Conservation (phyloP, 78 protist species). For the Dictyostelium brefeldianum region DNA sequence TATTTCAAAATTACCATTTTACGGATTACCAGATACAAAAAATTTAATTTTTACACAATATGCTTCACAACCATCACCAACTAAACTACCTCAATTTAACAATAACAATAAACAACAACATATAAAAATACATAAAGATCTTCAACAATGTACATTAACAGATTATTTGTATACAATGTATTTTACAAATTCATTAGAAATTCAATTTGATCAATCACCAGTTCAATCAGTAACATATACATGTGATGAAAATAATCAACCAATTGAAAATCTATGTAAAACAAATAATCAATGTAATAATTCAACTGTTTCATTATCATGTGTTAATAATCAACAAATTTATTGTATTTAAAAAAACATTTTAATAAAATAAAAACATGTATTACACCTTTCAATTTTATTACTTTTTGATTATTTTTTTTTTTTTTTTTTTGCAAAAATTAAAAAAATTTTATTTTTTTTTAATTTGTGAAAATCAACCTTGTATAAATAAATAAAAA, state of each 20-base stretch:
- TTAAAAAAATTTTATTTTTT: too few relatives aligned
- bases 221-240: neutral
- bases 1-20: neutral
- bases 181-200: slow-evolving; percentile 2
- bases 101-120: too few relatives aligned
- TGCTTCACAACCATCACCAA: too few relatives aligned
- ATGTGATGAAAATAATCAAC: neutral
- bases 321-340: neutral
- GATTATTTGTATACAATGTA: neutral
- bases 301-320: neutral
- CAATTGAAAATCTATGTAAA: slow-evolving; percentile 10
- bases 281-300: neutral
- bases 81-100: too few relatives aligned
- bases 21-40: neutral
- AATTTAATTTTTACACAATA: neutral
- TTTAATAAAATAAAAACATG: neutral
- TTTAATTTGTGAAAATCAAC: too few relatives aligned
- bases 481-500: too few relatives aligned
- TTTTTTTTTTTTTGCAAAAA: neutral
- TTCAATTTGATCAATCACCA: neutral
- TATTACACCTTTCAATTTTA: neutral
- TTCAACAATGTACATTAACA: neutral
- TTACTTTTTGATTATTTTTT: neutral
- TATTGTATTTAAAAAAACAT: slow-evolving; percentile 8
- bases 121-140: too few relatives aligned